Evolutionary conservation across 192 early-diverging fungal species (phyloP).

Genomic region (Podila epicladia): DNA sequence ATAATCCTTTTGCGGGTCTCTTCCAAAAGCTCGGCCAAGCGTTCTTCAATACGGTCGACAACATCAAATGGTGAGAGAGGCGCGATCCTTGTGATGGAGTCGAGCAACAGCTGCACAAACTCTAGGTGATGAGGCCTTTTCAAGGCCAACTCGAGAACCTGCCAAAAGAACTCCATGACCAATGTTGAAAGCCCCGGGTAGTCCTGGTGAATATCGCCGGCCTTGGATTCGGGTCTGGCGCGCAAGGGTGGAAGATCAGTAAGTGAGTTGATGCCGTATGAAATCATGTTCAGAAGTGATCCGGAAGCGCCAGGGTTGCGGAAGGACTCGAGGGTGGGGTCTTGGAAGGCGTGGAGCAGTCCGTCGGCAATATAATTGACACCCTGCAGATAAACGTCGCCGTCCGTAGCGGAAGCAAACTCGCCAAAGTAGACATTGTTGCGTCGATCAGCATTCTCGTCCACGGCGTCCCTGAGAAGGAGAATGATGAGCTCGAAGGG

Average conservation of each 20-base stretch:
- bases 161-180: slow-evolving; percentile 50
- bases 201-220: slow-evolving; percentile 16
- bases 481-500: slow-evolving; percentile 46
- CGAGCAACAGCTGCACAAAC: slow-evolving; percentile 38
- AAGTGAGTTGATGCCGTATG: slow-evolving; percentile 36
- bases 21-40: slow-evolving; percentile 40
- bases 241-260: slow-evolving; percentile 42
- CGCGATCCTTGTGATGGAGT: slow-evolving; percentile 39
- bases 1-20: slow-evolving; percentile 46
- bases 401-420: slow-evolving; percentile 25
- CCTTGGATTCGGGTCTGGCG: slow-evolving; percentile 4
- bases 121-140: slow-evolving; percentile 45
- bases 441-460: slow-evolving; percentile 41
- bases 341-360: slow-evolving; percentile 41
- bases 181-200: slow-evolving; percentile 35
- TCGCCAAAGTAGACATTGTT: slow-evolving; percentile 41
- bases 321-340: slow-evolving; percentile 44
- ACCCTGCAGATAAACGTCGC: slow-evolving; percentile 39
- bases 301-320: slow-evolving; percentile 47
- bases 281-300: slow-evolving; percentile 49
- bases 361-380: slow-evolving; percentile 49
- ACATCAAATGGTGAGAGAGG: slow-evolving; percentile 41
- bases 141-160: slow-evolving; percentile 38
- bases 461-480: slow-evolving; percentile 38
- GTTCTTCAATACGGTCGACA: slow-evolving; percentile 40